Evolutionary conservation across 768 basidiomycete genomes (phyloP).

Genomic region (Suillus bovinus): DNA sequence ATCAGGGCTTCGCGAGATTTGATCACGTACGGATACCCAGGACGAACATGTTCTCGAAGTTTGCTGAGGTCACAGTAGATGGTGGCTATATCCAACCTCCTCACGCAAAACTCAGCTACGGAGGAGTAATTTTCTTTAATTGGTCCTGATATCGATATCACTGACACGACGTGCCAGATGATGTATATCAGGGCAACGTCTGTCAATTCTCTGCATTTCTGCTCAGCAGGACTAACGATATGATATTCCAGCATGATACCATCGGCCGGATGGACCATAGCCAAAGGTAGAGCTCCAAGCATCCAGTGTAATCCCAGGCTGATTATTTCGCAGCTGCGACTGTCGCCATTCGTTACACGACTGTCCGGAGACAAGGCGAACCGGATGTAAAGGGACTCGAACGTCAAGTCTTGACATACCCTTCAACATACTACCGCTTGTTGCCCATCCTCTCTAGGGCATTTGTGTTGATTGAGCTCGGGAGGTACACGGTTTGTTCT

Average conservation of each 20-base stretch:
- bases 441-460: constrained; percentile 68
- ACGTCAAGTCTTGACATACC: constrained; percentile 67
- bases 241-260: constrained; percentile 56
- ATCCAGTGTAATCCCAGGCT: neutral
- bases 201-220: neutral
- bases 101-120: constrained; percentile 75
- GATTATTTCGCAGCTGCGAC: constrained; percentile 44
- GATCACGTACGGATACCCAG: constrained; percentile 66
- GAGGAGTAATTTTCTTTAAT: constrained; percentile 51
- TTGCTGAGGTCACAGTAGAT: constrained; percentile 65
- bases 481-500: constrained; percentile 52
- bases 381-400: constrained; percentile 53
- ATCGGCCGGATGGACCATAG: constrained; percentile 60
- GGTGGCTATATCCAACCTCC: constrained; percentile 66
- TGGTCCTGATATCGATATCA: neutral
- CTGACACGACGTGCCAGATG: constrained; percentile 47
- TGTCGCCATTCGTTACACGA: constrained; percentile 70
- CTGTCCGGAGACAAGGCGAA: constrained; percentile 70
- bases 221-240: neutral
- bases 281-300: constrained; percentile 48
- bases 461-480: constrained; percentile 68
- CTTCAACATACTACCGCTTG: constrained; percentile 72
- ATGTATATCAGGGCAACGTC: constrained; percentile 69
- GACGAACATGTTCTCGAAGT: constrained; percentile 73
- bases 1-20: constrained; percentile 72